Conservation (phyloP, 352 stramenopile species). For the Phytophthora vignae region DNA sequence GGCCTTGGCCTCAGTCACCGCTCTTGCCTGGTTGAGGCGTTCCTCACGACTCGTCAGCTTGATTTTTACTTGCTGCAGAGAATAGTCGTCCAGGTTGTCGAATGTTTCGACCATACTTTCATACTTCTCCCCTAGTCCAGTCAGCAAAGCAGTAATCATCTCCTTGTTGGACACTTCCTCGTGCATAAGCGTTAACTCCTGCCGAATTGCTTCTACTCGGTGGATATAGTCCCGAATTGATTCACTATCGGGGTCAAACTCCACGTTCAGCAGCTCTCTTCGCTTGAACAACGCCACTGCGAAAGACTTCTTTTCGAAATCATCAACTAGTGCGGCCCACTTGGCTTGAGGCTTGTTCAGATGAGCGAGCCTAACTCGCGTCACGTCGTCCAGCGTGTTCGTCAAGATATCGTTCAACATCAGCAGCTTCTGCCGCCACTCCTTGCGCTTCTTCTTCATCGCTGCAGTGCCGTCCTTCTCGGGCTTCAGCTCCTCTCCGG, state of each 20-base stretch:
- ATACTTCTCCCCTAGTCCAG: conserved; percentile 2
- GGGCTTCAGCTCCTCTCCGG: conserved; percentile 10
- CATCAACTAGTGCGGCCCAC: conserved; percentile 13
- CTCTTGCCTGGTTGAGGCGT: conserved; percentile 1
- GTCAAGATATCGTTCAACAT: conserved; percentile 21
- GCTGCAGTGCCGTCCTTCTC: not conserved
- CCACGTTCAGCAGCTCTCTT: conserved; percentile 4
- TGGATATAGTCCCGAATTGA: conserved; percentile 9
- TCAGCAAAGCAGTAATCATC: conserved; percentile 4
- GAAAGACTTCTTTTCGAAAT: conserved; percentile 28
- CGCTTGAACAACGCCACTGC: conserved; percentile 12
- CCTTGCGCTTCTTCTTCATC: conserved; percentile 2
- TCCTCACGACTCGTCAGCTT: conserved; percentile 8
- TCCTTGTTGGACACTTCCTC: conserved; percentile 2
- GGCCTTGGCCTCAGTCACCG: not conserved
- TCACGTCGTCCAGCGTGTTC: conserved; percentile 22
- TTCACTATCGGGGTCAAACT: not conserved
- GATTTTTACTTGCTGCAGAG: conserved; percentile 11
- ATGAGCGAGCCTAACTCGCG: conserved; percentile 13
- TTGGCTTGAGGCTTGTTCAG: conserved; percentile 18
- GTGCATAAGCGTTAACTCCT: conserved; percentile 2
- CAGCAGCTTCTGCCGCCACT: conserved; percentile 13
- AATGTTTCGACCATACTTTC: conserved; percentile 4
- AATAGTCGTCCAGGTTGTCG: conserved; percentile 7
- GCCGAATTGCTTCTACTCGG: conserved; percentile 4